Evolutionary conservation across 768 basidiomycete genomes (phyloP), one percentile per base, ranked within the genome.

Genomic region (Harrya chromipes): DNA sequence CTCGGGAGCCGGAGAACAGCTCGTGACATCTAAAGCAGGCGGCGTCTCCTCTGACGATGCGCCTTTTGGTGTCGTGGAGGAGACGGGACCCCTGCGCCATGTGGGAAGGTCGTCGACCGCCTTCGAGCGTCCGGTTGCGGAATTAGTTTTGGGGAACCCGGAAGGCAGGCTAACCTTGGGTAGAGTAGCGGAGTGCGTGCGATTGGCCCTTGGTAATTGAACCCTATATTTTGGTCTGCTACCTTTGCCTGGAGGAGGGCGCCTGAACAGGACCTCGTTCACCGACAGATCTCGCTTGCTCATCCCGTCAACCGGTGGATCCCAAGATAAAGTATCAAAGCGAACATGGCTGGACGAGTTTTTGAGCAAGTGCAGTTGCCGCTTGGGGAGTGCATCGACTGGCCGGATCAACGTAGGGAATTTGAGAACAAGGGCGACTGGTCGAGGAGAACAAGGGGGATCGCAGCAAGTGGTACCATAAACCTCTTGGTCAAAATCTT

Each of bases 231-330:
- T 68, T 16, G 49, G 39, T 49, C 58, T 70, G 40, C 52, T 60
- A 14, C 74, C 70, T 49, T 65, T 74, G 36, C 46, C 47, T 12
- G 58, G 45, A 19, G 54, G 55, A 14, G 74, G 71, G 53, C 71
- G 77, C 49, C 66, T 74, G 67, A 89, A 87, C 31, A 91, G 67
- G 34, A 84, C 62, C 24, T 85, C 82, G 55, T 87, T 84, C 35
- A 88, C 49, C 17, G 81, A 80, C 40, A 85, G 72, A 49, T 85
- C 84, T 40, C 78, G 73, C 37, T 70, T 77, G 45, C 57, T 78
- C 80, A 84, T 84, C 41, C 79, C 82, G 47, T 79, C 78, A 13
- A 85, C 74, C 16, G 85, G 84, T 44, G 90, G 87, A 27, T 82
- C 79, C 68, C 84, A 87, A 3, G 85, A 84, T 24, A 86, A 70